phyloP scores from a whole-genome alignment of 2,329 filamentous ascomycete species.

The Pyrenophora teres region DNA sequence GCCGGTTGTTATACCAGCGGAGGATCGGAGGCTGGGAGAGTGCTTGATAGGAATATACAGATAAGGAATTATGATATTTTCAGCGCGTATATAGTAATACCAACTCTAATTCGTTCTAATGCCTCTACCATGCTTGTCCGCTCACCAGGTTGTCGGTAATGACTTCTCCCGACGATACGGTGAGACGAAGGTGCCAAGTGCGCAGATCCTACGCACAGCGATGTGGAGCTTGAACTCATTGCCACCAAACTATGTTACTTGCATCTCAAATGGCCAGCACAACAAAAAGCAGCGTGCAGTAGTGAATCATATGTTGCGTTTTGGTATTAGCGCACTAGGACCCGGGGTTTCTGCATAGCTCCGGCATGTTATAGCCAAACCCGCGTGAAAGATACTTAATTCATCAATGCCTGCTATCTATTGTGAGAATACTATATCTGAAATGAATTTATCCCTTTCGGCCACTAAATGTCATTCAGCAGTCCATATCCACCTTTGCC shows the following conservation, averaged over 20 bases:
- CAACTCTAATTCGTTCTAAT: neutral
- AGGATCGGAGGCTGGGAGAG: neutral
- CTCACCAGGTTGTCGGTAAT: no score
- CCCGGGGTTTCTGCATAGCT: no score
- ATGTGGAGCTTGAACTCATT: no score
- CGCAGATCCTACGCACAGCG: no score
- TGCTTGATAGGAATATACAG: neutral
- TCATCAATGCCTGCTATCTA: neutral
- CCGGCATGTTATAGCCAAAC: no score
- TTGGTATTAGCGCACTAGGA: no score
- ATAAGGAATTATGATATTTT: conserved; percentile 5
- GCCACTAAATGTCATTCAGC: neutral
- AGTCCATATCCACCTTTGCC: neutral
- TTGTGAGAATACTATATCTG: neutral
- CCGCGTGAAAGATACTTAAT: no score
- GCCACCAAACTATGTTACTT: no score
- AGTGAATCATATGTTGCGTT: no score
- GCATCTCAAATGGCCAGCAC: no score
- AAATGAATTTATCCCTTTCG: neutral
- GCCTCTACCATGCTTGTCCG: neutral
- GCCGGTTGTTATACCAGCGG: neutral
- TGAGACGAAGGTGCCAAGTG: no score
- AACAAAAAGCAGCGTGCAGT: no score
- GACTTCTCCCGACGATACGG: neutral
- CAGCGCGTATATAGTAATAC: conserved; percentile 24